Base-by-base conservation (phyloP, 306 rosid species). In the Lathyrus aphaca region DNA sequence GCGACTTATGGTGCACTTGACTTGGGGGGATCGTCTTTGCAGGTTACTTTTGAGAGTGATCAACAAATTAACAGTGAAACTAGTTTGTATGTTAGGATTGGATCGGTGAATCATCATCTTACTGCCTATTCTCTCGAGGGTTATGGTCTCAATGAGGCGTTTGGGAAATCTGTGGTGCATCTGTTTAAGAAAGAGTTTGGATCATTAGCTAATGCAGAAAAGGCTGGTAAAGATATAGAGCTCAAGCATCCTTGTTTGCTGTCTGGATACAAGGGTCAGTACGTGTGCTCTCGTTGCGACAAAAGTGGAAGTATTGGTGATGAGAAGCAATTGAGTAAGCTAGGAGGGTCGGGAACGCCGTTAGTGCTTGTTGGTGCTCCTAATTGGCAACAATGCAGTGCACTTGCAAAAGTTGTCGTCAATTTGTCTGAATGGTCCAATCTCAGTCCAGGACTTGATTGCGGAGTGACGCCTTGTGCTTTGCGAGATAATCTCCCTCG, bases 21-120 rank as follows among this genome's bases (percentile, higher is more conserved):
- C 61, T 77, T 94, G 84, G 99, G 99, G 8, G 99, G 99, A 10
- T 94, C 97, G 14, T 94, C 97, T 0, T 84, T 94, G 89, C 97
- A 94, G 84, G 95, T 94, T 66, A 94, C 99, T 11, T 94, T 91
- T 77, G 97, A 91, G 85, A 94, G 92, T 77, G 89, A 84, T 71
- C 85, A 77, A 61, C 86, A 71, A 37, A 29, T 79, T 54, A 82
- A 80, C 43, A 82, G 66, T 17, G 85, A 79, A 68, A 84, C 91
- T 56, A 87, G 87, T 72, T 80, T 94, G 74, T 80, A 80, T 70
- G 84, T 94, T 80, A 86, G 85, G 85, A 91, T 94, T 66, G 99
- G 99, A 73, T 71, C 83, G 30, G 89, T 85, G 58, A 84, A 76
- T 18, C 97, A 91, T 77, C 97, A 89, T 81, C 92, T 94, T 25